phyloP scores from a whole-genome alignment of 345 rosid species.

The Erucastrum elatum region DNA sequence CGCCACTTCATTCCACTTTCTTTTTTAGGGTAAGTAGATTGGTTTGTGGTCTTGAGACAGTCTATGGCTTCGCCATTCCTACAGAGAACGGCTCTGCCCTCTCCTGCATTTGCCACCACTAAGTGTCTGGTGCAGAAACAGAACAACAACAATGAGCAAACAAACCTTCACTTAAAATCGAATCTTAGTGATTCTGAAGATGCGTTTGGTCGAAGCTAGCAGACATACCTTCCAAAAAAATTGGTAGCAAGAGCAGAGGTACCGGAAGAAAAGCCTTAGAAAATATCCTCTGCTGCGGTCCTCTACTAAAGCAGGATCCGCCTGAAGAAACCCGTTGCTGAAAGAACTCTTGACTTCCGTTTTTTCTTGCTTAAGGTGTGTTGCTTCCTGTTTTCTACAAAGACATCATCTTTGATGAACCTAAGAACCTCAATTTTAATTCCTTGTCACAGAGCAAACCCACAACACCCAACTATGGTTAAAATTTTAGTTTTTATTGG shows the following conservation, averaged over 20 bases:
- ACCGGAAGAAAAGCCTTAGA: conserved; percentile 46
- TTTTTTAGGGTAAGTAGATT: conserved; percentile 57
- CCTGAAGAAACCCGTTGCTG: too few species aligned
- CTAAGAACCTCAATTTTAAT: too few species aligned
- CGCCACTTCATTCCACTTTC: conserved; percentile 65
- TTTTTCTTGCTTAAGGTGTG: too few species aligned
- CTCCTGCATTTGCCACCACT: conserved; percentile 84
- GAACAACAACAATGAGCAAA: not conserved
- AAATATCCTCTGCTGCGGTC: conserved; percentile 56
- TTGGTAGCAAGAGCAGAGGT: conserved; percentile 77
- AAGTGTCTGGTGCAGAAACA: conserved; percentile 47
- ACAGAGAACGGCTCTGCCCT: conserved; percentile 79
- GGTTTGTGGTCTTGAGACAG: conserved; percentile 85
- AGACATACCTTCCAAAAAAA: conserved; percentile 58
- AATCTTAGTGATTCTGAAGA: not conserved
- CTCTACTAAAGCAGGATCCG: conserved; percentile 50
- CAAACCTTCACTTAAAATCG: not conserved
- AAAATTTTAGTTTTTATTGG: too few species aligned
- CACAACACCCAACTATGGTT: too few species aligned
- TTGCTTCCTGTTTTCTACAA: too few species aligned
- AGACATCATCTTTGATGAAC: too few species aligned
- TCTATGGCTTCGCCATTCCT: conserved; percentile 70
- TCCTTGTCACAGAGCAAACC: too few species aligned
- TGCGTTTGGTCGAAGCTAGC: not conserved
- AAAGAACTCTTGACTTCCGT: too few species aligned